Base-by-base conservation (phyloP, 2,329 filamentous ascomycete genomes). In the Ustulina deusta region DNA sequence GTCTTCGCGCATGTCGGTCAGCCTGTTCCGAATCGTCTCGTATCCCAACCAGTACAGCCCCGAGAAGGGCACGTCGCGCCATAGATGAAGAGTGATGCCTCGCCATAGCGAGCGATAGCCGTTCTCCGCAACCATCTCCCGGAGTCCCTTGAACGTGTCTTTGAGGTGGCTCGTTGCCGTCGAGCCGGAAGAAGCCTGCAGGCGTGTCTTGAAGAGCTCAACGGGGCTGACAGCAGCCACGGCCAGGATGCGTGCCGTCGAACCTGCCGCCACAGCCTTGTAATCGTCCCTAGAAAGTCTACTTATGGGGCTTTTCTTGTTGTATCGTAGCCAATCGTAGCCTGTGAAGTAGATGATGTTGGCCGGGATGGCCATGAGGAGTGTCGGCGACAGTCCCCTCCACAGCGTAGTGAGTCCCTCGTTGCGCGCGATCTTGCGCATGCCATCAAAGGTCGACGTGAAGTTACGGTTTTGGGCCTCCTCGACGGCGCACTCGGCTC, bases 331-430 rank as follows among this genome's bases (percentile, higher is more conserved):
- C 91, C 94, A 97, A 77, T 99, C 96, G 80, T 99, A 99, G 44
- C 96, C 96, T 13, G 96, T 97, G 76, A 98, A 97, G 81, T 99
- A 99, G 72, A 99, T 98, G 73, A 99, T 96, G 78, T 99, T 99
- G 29, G 90, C 93, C 0, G 96, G 96, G 6, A 99, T 87, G 0
- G 94, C 90, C 96, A 99, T 99, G 71, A 94, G 87, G 25, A 99
- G 83, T 0, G 96, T 99, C 0, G 96, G 95, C n/a, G 93, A 97
- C 5, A 99, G 83, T 0, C 96, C 96, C 69, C 96, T 88, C 95
- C 96, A 99, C 40, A 99, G 82, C 1, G 94, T 96, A 29, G 88
- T 87, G 13, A 94, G 77, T 0, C 96, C 96, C 82, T 99, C 96
- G 78, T 98, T 94, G 55, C 93, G 90, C 17, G 96, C 94, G 75